phyloP scores from a whole-genome alignment of 2,329 filamentous ascomycete genomes.

The Botrytis elliptica region DNA sequence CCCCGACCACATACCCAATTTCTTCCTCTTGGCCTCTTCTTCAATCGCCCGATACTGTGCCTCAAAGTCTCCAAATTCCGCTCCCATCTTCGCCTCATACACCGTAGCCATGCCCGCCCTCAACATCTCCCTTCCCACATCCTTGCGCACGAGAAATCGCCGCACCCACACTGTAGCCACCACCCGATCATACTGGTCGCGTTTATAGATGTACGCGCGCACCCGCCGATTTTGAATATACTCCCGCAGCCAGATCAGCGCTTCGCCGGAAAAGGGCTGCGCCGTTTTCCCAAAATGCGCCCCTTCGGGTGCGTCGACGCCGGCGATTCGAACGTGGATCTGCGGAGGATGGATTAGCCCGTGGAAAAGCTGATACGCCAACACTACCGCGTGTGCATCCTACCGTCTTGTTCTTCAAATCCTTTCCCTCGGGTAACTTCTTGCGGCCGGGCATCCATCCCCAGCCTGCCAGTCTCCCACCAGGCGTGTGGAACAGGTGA shows the following conservation, averaged over 20 bases:
- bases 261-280: conserved; percentile 81
- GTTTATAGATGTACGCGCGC: conserved; percentile 76
- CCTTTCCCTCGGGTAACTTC: conserved; percentile 65
- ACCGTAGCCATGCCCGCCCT: conserved; percentile 81
- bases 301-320: conserved; percentile 88
- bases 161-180: conserved; percentile 82
- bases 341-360: conserved; percentile 41
- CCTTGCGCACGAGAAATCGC: conserved; percentile 61
- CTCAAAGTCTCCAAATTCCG: conserved; percentile 75
- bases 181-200: conserved; percentile 89
- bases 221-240: conserved; percentile 73
- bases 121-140: conserved; percentile 90
- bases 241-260: conserved; percentile 72
- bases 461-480: conserved; percentile 85
- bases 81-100: conserved; percentile 88
- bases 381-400: conserved; percentile 32
- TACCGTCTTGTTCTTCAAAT: conserved; percentile 77
- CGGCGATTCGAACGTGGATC: conserved; percentile 87
- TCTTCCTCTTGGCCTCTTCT: conserved; percentile 61
- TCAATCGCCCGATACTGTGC: conserved; percentile 65
- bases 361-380: not conserved
- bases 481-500: conserved; percentile 89
- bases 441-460: conserved; percentile 73
- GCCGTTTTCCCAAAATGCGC: conserved; percentile 88
- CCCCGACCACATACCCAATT: conserved; percentile 73